Conservation (phyloP, 768 basidiomycete species). For the Hericium alpestre region DNA sequence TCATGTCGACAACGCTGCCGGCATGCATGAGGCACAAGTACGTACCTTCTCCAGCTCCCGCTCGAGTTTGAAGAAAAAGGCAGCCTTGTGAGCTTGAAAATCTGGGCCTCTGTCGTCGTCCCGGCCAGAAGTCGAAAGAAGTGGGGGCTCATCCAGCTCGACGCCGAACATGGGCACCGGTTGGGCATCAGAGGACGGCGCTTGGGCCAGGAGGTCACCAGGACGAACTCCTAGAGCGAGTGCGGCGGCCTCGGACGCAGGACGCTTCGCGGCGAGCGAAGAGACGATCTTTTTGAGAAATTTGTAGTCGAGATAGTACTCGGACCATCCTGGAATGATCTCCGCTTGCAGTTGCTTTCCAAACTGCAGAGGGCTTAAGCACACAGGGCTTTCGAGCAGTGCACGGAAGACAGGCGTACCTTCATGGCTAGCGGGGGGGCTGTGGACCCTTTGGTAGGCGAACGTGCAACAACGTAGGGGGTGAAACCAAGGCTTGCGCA, state of each 20-base stretch:
- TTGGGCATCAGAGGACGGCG: constrained; percentile 19
- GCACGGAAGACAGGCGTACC: constrained; percentile 10
- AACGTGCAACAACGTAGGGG: neutral
- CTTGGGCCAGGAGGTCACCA: constrained; percentile 32
- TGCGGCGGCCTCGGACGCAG: constrained; percentile 82
- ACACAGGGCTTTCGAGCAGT: neutral
- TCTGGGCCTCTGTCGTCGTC: constrained; percentile 71
- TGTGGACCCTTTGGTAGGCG: neutral
- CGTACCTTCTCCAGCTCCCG: constrained; percentile 92
- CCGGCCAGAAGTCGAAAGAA: constrained; percentile 50
- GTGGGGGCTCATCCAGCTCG: constrained; percentile 38
- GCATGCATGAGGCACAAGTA: neutral
- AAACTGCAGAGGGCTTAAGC: constrained; percentile 45
- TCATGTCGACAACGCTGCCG: constrained; percentile 1
- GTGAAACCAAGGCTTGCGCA: constrained; percentile 2
- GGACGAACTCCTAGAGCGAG: constrained; percentile 77
- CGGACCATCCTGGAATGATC: constrained; percentile 94
- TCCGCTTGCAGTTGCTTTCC: constrained; percentile 95
- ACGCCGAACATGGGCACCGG: constrained; percentile 8
- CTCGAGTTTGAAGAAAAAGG: constrained; percentile 98
- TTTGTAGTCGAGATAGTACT: constrained; percentile 97
- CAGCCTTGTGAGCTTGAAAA: constrained; percentile 91
- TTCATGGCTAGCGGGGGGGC: constrained; percentile 17
- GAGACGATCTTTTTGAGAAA: constrained; percentile 97
- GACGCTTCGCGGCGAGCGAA: constrained; percentile 81